These are phyloP conservation scores for Cyberlindnera bimundalis DNA, from an alignment of 805 yeast species.

Conservation along the genomic window DNA sequence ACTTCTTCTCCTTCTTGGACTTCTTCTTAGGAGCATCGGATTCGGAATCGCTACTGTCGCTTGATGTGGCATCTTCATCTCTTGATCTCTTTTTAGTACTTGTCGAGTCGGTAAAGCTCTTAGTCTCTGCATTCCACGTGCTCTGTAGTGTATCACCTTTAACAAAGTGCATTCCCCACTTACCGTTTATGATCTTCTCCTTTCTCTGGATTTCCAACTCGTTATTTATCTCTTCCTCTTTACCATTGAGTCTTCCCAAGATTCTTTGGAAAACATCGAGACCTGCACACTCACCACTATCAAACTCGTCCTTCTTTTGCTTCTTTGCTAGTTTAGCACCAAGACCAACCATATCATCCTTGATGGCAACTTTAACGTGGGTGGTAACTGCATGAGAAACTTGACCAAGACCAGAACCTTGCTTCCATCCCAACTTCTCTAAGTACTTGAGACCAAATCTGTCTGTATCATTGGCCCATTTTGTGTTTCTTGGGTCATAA, in stretches of 20 bases:
- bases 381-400: slow-evolving; percentile 64
- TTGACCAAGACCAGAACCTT: slow-evolving; percentile 85
- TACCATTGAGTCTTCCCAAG: slow-evolving; percentile 85
- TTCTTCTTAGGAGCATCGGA: slow-evolving; percentile 22
- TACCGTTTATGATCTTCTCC: slow-evolving; percentile 73
- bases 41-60: slow-evolving; percentile 18
- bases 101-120: slow-evolving; percentile 30
- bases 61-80: slow-evolving; percentile 28
- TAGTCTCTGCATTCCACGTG: slow-evolving; percentile 70
- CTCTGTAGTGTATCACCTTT: slow-evolving; percentile 80
- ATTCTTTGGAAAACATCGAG: slow-evolving; percentile 90
- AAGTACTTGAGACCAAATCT: slow-evolving; percentile 88
- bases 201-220: slow-evolving; percentile 68
- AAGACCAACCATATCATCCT: slow-evolving; percentile 80
- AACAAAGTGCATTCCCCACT: slow-evolving; percentile 85
- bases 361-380: slow-evolving; percentile 78
- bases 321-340: slow-evolving; percentile 76
- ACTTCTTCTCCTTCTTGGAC: slow-evolving; percentile 27
- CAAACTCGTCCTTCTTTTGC: slow-evolving; percentile 62
- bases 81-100: slow-evolving; percentile 27
- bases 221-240: slow-evolving; percentile 59
- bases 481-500: slow-evolving; percentile 87
- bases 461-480: slow-evolving; percentile 83
- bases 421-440: slow-evolving; percentile 84
- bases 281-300: slow-evolving; percentile 83